Percentiles rank a stretch among this genome's conserved stretches.
These are phyloP conservation scores for Lycium ferocissimum DNA, from an alignment of 257 asterid genomes.

Conservation along the genomic window DNA sequence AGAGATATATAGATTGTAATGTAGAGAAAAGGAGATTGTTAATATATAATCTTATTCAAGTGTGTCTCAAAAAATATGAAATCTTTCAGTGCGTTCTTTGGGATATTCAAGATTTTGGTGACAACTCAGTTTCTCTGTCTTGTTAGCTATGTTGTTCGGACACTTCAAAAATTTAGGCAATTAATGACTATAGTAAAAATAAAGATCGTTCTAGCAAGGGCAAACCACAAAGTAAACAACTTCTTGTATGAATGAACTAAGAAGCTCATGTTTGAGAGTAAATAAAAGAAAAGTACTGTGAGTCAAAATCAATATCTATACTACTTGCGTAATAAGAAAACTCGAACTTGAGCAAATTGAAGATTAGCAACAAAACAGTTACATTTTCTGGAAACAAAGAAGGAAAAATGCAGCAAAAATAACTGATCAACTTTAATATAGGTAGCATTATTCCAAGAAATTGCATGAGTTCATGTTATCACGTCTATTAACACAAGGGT, in stretches of 20 bases:
- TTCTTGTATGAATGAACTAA: background rate
- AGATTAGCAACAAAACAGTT: background rate
- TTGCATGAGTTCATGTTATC: constrained; percentile 25
- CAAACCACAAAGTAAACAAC: no score
- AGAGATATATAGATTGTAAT: background rate
- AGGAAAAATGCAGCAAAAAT: background rate
- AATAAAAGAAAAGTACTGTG: background rate
- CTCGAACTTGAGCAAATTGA: background rate
- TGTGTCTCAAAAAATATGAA: background rate
- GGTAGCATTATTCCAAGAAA: constrained; percentile 16
- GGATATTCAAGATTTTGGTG: background rate
- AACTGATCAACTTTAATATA: background rate
- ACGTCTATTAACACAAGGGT: background rate
- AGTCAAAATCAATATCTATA: background rate
- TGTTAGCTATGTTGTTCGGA: no score
- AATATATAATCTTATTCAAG: background rate
- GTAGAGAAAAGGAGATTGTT: constrained; percentile 5
- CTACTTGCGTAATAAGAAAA: background rate
- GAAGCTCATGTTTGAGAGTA: background rate
- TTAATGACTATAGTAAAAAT: no score
- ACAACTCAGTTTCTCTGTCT: background rate
- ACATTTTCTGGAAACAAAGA: background rate
- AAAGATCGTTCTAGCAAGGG: no score
- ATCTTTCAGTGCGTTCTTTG: background rate
- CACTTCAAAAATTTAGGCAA: no score